phyloP scores from a whole-genome alignment of 2,329 filamentous ascomycete species.

The Colletotrichum coccodes region DNA sequence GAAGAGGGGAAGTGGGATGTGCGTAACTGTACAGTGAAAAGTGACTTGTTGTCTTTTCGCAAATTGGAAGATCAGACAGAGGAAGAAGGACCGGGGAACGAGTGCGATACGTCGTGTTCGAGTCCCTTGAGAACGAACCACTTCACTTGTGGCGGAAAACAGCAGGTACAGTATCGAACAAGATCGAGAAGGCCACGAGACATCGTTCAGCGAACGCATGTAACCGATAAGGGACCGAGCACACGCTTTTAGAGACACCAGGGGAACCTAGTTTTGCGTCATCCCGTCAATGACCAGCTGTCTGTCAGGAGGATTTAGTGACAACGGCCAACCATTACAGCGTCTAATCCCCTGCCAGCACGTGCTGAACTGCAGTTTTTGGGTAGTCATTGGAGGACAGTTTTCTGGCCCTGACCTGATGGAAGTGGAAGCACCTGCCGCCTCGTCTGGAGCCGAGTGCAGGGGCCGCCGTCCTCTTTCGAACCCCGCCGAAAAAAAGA shows the following conservation, averaged over 20 bases:
- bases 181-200: conserved; percentile 1
- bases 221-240: background rate
- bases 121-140: background rate
- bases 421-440: background rate
- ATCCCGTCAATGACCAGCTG: conserved; percentile 3
- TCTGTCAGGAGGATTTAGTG: background rate
- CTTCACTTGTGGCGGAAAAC: background rate
- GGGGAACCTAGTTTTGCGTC: conserved; percentile 15
- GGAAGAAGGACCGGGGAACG: background rate
- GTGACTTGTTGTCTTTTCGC: background rate
- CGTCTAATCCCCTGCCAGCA: background rate
- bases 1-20: background rate
- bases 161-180: conserved; percentile 1
- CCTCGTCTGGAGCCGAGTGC: background rate
- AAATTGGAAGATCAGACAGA: background rate
- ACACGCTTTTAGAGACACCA: background rate
- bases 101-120: conserved; percentile 2
- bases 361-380: conserved; percentile 17
- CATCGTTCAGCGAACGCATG: background rate
- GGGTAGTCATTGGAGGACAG: background rate
- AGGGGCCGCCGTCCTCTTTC: background rate
- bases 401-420: too few relatives aligned
- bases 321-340: background rate
- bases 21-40: background rate
- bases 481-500: background rate